Evolutionary conservation across 192 early-diverging fungal species (phyloP).

Genomic region (Phlyctochytrium planicorne): DNA sequence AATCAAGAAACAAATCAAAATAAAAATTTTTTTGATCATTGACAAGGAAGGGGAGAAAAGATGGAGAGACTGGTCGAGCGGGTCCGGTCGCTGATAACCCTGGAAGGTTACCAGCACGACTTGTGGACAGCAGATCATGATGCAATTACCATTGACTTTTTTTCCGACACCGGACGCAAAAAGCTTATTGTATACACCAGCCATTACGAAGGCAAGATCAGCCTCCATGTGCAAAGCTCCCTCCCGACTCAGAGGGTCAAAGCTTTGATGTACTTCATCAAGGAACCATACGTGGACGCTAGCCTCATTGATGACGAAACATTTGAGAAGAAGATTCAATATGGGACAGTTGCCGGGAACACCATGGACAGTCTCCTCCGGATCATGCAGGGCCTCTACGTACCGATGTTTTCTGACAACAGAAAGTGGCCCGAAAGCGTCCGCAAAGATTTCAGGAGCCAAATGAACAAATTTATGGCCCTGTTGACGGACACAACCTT

Average conservation of each 20-base stretch:
- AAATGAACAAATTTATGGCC: slow-evolving; percentile 55
- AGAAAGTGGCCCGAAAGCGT: slow-evolving; percentile 62
- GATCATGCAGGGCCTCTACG: slow-evolving; percentile 58
- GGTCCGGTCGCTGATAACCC: slow-evolving; percentile 24
- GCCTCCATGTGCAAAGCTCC: slow-evolving; percentile 23
- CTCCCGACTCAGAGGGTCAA: slow-evolving; percentile 25
- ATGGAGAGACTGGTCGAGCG: no score
- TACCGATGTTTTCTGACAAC: slow-evolving; percentile 61
- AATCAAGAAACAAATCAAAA: neutral
- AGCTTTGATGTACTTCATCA: slow-evolving; percentile 49
- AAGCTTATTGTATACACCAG: slow-evolving; percentile 20
- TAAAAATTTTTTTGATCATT: no score
- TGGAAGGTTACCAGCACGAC: slow-evolving; percentile 25
- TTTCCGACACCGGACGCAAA: neutral
- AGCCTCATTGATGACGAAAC: slow-evolving; percentile 15
- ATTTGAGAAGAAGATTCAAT: slow-evolving; percentile 54
- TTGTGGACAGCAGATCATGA: slow-evolving; percentile 38
- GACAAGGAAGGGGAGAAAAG: no score
- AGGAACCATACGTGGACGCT: slow-evolving; percentile 8
- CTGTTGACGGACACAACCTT: slow-evolving; percentile 58
- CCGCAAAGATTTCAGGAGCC: slow-evolving; percentile 39
- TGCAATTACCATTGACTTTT: slow-evolving; percentile 7
- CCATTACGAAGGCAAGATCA: slow-evolving; percentile 12
- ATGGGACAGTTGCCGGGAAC: slow-evolving; percentile 48
- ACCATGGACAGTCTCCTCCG: slow-evolving; percentile 52